phyloP scores from a whole-genome alignment of 306 rosid species.

The Rosa lucieae region DNA sequence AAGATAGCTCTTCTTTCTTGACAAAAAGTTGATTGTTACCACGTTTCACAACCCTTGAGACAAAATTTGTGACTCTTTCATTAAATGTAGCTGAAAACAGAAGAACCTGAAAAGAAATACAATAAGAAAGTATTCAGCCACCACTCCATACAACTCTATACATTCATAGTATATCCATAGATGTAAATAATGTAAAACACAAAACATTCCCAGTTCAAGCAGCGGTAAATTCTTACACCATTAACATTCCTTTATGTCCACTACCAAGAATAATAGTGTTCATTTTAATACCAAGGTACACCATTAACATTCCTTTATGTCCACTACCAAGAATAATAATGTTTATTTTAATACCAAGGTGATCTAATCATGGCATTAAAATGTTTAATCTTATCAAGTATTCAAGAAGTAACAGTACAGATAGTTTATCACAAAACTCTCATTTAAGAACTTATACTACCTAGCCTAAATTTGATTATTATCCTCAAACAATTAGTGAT shows the following conservation, averaged over 20 bases:
- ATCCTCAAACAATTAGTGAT: neutral
- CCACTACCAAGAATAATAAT: neutral
- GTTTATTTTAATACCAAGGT: neutral
- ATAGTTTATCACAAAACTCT: neutral
- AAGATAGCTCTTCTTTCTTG: conserved; percentile 79
- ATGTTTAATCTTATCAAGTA: neutral
- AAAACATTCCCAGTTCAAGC: neutral
- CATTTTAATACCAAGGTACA: neutral
- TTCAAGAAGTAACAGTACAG: neutral
- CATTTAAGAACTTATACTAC: neutral
- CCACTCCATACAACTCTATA: neutral
- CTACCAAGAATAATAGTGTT: neutral
- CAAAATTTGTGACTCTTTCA: conserved; percentile 72
- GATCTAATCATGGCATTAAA: neutral
- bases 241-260: conserved; percentile 6
- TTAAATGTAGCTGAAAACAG: conserved; percentile 92
- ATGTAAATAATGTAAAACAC: neutral
- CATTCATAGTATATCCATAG: neutral
- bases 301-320: neutral
- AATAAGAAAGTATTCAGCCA: neutral
- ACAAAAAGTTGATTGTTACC: conserved; percentile 79
- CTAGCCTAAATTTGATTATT: neutral
- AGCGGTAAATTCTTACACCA: neutral
- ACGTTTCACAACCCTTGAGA: conserved; percentile 56
- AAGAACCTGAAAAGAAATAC: conserved; percentile 55